Conservation (phyloP, 2,329 filamentous ascomycete species). For the Cladobotryum mycophilum region DNA sequence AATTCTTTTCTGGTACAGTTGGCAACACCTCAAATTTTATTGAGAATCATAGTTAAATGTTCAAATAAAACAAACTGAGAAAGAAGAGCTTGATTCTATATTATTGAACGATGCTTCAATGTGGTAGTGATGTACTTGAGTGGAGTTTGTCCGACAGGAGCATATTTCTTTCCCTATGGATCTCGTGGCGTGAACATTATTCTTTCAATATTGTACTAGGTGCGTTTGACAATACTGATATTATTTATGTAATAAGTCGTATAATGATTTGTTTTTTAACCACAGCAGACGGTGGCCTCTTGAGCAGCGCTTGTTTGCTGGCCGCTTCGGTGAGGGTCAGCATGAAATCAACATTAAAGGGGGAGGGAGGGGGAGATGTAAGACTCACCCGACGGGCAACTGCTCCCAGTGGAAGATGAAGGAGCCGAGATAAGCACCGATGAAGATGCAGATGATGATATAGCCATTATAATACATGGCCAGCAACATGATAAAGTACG, state of each 20-base stretch:
- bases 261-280: constrained; percentile 19
- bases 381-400: constrained; percentile 27
- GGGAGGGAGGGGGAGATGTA: neutral
- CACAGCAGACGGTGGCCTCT: constrained; percentile 37
- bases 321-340: constrained; percentile 8
- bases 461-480: constrained; percentile 63
- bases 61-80: no score
- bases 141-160: no score
- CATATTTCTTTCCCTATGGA: no score
- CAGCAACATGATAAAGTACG: constrained; percentile 73
- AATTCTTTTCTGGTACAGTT: neutral
- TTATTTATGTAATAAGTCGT: no score
- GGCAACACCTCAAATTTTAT: neutral
- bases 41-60: neutral
- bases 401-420: constrained; percentile 70
- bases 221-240: no score
- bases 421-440: constrained; percentile 66
- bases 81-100: no score
- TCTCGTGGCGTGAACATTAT: no score
- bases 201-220: no score
- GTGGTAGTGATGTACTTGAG: no score
- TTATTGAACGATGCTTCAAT: no score
- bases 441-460: constrained; percentile 73
- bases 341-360: neutral
- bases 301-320: constrained; percentile 29